Evolutionary conservation across 208 protist genomes (phyloP), one percentile per base, ranked within the genome.

Genomic region (Trypanosoma grayi): DNA sequence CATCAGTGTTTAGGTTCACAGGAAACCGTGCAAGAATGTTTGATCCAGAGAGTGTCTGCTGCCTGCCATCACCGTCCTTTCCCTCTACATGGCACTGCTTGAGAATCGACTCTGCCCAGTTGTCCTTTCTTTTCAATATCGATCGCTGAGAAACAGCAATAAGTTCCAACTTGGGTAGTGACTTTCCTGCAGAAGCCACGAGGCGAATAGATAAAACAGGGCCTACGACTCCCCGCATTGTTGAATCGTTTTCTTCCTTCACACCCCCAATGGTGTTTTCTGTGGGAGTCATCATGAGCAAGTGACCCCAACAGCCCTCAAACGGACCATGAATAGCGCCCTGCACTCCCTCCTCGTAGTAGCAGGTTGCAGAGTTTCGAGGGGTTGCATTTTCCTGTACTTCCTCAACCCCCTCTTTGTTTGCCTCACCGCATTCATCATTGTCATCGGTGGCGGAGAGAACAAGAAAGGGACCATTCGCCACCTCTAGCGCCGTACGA

Each of bases 221-320:
- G 10, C 8, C 30, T 54, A 11, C 24, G 7, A 45, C 4, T 36
- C 18, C 16, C 14, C n/a, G n/a, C n/a, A n/a, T n/a, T 33, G 4
- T 34, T 43, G 20, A 18, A 24, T 34, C 16, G 2, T 2, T 34
- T 2, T 4, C 36, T 45, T 36, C 18, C 3, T 45, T 45, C 10
- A 24, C 5, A 48, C 44, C 14, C 1, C 22, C 36, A 4, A 31
- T 37, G 5, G 4, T 52, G 2, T 10, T n/a, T 10, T 6, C 22
- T 45, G 37, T 30, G 20, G 27, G 2, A 39, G 36, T 16, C 43
- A 56, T 16, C 46, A 31, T 40, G 24, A 77, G 60, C 10, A 77
- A 36, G 43, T 77, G 76, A 1, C 65, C 70, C 66, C 66, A 74
- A 59, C 65, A 74, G 44, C 62, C 65, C 20, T 41, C 40, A 58